Conservation (phyloP, 2,329 filamentous ascomycete species). For the Sporothrix euskadiensis region DNA sequence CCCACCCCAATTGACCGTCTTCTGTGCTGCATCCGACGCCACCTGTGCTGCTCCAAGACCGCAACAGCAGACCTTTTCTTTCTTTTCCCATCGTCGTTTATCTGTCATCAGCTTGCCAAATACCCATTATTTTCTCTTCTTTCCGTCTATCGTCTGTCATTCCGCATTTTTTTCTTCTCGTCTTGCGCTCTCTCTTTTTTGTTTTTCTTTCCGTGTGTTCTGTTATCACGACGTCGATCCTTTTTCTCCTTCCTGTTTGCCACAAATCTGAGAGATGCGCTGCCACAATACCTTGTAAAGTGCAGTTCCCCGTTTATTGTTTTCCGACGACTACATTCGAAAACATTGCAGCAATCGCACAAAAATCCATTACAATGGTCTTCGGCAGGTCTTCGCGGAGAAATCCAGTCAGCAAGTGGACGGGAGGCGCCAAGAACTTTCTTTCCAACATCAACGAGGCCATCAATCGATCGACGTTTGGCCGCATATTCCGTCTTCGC, state of each 20-base stretch:
- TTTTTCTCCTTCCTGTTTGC: neutral
- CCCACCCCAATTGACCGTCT: neutral
- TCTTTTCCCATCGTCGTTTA: neutral
- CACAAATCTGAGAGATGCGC: neutral
- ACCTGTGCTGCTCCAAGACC: neutral
- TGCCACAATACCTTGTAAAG: neutral
- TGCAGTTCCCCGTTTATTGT: neutral
- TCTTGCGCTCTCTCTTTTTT: neutral
- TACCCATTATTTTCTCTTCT: neutral
- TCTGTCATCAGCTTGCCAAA: neutral
- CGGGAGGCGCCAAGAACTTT: conserved; percentile 59
- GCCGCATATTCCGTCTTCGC: conserved; percentile 64
- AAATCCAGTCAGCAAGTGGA: conserved; percentile 48
- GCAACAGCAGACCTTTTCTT: neutral
- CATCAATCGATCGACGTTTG: conserved; percentile 50
- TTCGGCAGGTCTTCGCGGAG: neutral
- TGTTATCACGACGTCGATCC: neutral
- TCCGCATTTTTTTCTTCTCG: neutral
- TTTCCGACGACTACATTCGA: neutral
- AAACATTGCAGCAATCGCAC: neutral
- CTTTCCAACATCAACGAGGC: conserved; percentile 46
- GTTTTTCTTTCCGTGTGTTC: neutral
- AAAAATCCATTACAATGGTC: neutral
- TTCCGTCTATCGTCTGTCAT: neutral
- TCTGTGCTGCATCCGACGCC: conserved; percentile 2